Base-by-base conservation (phyloP, 2,329 filamentous ascomycete genomes). In the Stachybotrys elegans region DNA sequence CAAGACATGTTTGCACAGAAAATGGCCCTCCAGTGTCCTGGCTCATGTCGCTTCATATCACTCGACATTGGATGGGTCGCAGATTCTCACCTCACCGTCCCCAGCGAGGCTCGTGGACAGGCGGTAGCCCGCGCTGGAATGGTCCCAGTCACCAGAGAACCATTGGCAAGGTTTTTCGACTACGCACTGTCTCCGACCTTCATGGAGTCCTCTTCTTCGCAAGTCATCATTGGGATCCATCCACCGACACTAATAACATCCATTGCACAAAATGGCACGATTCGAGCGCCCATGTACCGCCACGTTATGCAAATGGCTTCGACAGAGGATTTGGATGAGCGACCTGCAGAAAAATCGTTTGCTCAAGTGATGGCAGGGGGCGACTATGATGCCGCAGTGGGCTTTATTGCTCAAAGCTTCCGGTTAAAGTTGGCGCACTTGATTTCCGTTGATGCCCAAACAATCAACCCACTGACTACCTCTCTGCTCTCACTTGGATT, bases 61-160 rank as follows among this genome's bases (percentile, higher is more conserved):
- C 57, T 70, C n/a, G 56, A 70, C 44, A 52, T 71, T 19, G 64
- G 66, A 4, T 48, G 50, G 1, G 51, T 71, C 22, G 22, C 27
- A n/a, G 49, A 47, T 31, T 40, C 49, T 16, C 53, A 53, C 16
- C 44, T 54, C 25, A 48, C 55, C 1, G 46, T 47, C 13, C 53
- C 55, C 40, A 50, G 50, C 29, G 46, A 43, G 12, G 45, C 41
- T 6, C 43, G 49, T 14, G 37, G 45, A 32, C 46, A 49, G 39
- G 50, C 46, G 22, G 47, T 52, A 44, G 41, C 46, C 7, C 44
- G 51, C 12, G 44, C 51, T 29, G 48, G 48, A 6, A 46, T 49
- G 40, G 48, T 51, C 20, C 42, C 45, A 5, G 47, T 55, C 43
- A 50, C 45, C 40, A 48, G 52, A 14, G 32, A 35, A 35, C 8